Conservation (phyloP, 2,329 filamentous ascomycete species). For the Bipolaris bicolor region DNA sequence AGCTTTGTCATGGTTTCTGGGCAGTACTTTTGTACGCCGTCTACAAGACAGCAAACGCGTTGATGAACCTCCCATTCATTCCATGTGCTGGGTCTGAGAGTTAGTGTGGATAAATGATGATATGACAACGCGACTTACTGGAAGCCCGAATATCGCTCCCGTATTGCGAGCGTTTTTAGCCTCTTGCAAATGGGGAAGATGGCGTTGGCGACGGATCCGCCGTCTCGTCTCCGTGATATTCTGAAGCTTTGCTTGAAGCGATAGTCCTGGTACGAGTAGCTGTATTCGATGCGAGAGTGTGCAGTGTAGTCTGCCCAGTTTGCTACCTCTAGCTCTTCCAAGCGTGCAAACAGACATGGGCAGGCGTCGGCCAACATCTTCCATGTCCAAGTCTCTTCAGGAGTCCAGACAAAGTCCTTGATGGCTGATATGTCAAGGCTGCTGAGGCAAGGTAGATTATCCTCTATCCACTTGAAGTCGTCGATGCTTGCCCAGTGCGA, state of each 20-base stretch:
- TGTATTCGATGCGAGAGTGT: slow-evolving; percentile 47
- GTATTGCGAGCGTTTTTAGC: slow-evolving; percentile 43
- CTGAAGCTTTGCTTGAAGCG: slow-evolving; percentile 45
- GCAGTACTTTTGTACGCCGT: slow-evolving; percentile 40
- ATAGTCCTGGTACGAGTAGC: slow-evolving; percentile 47
- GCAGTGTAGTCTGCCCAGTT: slow-evolving; percentile 48
- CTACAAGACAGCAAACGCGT: slow-evolving; percentile 45
- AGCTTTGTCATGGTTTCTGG: slow-evolving; percentile 42
- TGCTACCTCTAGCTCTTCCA: slow-evolving; percentile 44
- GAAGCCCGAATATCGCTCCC: slow-evolving; percentile 43
- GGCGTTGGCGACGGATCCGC: slow-evolving; percentile 42
- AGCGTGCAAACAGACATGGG: slow-evolving; percentile 36
- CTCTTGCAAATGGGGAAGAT: slow-evolving; percentile 41
- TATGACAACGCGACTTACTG: slow-evolving; percentile 23
- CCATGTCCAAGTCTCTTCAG: slow-evolving; percentile 48
- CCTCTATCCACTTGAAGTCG: slow-evolving; percentile 48
- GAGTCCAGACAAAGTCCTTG: slow-evolving; percentile 48
- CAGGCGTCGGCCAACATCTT: slow-evolving; percentile 41
- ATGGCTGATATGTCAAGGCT: slow-evolving; percentile 45
- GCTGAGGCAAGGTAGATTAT: slow-evolving; percentile 42
- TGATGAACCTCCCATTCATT: slow-evolving; percentile 49
- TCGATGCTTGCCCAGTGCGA: slow-evolving; percentile 46
- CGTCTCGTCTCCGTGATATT: slow-evolving; percentile 42
- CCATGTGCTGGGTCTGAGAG: slow-evolving; percentile 30
- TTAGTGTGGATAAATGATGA: slow-evolving; percentile 13